Evolutionary conservation across 139 green algal species (phyloP).

Genomic region (Volvox africanus): DNA sequence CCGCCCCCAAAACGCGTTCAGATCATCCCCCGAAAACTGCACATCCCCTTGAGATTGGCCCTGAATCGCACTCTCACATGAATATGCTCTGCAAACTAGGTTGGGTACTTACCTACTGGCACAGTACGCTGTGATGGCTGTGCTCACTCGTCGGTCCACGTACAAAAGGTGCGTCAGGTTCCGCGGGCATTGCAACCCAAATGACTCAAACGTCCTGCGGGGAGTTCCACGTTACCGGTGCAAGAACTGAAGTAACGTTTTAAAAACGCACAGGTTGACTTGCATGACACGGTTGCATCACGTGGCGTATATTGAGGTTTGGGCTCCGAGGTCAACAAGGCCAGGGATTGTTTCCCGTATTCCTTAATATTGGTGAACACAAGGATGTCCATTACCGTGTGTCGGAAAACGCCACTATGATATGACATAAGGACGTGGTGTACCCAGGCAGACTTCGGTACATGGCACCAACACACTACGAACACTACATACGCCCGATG

Average conservation of each 20-base stretch:
- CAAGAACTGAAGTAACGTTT: neutral
- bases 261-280: neutral
- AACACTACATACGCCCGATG: neutral
- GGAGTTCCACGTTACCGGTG: neutral
- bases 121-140: constrained; percentile 17
- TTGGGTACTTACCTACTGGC: neutral
- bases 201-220: constrained; percentile 6
- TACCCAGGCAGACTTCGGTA: neutral
- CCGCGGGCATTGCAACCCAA: neutral
- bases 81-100: too few species aligned
- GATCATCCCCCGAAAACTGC: too few species aligned
- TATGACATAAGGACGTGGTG: neutral
- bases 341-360: neutral
- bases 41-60: too few species aligned
- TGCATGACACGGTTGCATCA: too few species aligned
- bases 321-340: too few species aligned
- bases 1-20: too few species aligned
- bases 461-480: neutral
- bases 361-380: neutral
- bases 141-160: constrained; percentile 26
- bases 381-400: neutral
- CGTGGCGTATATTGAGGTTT: too few species aligned
- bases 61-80: too few species aligned
- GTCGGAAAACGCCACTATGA: neutral
- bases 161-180: neutral